Conservation (phyloP, 1,284 basidiomycete genomes). For the Ganoderma leucocontextum region DNA sequence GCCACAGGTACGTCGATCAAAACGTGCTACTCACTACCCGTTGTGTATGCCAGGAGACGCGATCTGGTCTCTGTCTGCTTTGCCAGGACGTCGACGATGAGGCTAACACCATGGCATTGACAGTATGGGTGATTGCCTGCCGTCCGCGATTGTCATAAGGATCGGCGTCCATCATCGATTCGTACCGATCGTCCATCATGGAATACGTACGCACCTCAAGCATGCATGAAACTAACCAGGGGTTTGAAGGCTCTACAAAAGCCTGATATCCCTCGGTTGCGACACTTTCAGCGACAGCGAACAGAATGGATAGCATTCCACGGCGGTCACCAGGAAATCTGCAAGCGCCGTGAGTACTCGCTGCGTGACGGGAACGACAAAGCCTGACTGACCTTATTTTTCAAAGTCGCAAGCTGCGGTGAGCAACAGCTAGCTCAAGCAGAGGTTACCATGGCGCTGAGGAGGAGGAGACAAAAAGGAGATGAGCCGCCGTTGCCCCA, state of each 20-base stretch:
- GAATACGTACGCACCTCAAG: background rate
- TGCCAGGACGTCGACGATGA: background rate
- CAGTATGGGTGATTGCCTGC: background rate
- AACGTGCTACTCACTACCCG: background rate
- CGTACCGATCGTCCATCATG: conserved; percentile 1
- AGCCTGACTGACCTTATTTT: background rate
- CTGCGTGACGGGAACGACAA: background rate
- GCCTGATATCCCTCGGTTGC: background rate
- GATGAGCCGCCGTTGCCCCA: conserved; percentile 14
- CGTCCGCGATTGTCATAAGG: background rate
- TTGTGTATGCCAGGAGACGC: background rate
- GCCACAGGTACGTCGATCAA: background rate
- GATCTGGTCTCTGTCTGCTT: background rate
- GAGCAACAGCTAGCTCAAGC: background rate
- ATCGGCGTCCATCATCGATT: conserved; percentile 1
- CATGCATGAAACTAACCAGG: background rate
- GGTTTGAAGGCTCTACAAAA: background rate
- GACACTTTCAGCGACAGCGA: background rate
- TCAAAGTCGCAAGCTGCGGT: background rate
- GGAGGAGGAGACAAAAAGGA: conserved; percentile 18
- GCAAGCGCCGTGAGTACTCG: conserved; percentile 6
- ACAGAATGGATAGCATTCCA: background rate
- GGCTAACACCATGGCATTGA: background rate
- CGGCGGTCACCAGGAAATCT: background rate
- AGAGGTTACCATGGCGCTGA: background rate